Evolutionary conservation across 768 basidiomycete species (phyloP).

Genomic region (Leccinum subtestaceum): DNA sequence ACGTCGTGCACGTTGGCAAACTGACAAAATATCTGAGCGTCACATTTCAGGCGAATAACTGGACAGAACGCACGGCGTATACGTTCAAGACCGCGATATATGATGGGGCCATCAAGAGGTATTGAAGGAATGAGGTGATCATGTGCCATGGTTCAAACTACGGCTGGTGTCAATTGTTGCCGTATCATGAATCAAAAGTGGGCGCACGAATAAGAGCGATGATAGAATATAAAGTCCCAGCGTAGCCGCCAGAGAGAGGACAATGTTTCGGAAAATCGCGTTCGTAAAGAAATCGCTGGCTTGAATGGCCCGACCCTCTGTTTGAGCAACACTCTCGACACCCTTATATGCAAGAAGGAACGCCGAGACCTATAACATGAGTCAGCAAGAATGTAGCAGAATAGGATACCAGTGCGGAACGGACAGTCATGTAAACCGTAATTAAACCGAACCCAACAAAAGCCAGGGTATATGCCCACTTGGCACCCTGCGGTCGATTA

Average conservation of each 20-base stretch:
- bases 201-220: constrained; percentile 79
- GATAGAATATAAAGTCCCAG: constrained; percentile 85
- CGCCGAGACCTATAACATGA: constrained; percentile 55
- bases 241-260: constrained; percentile 83
- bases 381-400: constrained; percentile 6
- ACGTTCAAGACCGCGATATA: constrained; percentile 94
- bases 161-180: not conserved
- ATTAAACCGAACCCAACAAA: constrained; percentile 87
- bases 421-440: constrained; percentile 94
- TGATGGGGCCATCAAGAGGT: constrained; percentile 86
- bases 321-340: constrained; percentile 54
- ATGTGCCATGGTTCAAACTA: constrained; percentile 98
- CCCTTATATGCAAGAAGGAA: constrained; percentile 84
- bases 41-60: not conserved
- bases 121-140: constrained; percentile 95
- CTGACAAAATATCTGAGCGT: constrained; percentile 31
- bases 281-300: constrained; percentile 71
- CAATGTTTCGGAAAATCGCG: constrained; percentile 78
- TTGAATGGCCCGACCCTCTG: constrained; percentile 44
- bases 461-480: constrained; percentile 81
- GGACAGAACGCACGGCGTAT: constrained; percentile 53
- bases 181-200: not conserved
- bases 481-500: constrained; percentile 88
- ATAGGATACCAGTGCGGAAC: constrained; percentile 21
- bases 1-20: constrained; percentile 90